A percentile compares a stretch with the other conserved stretches of the same genome.
Conservation (phyloP, 1,284 basidiomycete species). For the Fomes fomentarius region DNA sequence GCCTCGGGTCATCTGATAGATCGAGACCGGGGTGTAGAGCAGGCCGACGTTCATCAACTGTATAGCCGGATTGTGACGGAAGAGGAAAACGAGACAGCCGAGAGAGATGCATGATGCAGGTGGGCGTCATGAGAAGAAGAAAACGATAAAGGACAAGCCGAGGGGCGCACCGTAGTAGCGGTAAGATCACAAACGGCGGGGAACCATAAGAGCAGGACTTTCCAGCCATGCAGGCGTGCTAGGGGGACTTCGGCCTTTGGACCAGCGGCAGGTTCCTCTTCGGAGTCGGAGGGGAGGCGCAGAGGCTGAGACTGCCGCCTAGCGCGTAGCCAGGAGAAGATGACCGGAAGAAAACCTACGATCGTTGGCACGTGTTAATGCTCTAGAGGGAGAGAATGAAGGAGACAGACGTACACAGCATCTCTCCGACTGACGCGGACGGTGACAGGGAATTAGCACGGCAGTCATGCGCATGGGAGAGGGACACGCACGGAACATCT, state of each 20-base stretch:
- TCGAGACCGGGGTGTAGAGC: constrained; percentile 94
- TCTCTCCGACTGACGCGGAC: constrained; percentile 77
- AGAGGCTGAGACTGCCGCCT: constrained; percentile 51
- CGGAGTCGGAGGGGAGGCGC: constrained; percentile 56
- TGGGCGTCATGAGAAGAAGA: constrained; percentile 15
- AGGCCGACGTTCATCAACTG: constrained; percentile 95
- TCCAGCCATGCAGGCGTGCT: constrained; percentile 65
- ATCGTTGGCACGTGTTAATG: constrained; percentile 33
- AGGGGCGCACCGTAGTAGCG: constrained; percentile 74
- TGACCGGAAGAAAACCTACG: constrained; percentile 84
- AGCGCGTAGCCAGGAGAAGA: constrained; percentile 66
- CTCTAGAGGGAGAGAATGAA: constrained; percentile 18
- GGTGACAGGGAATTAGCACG: constrained; percentile 33
- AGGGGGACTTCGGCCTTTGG: constrained; percentile 31
- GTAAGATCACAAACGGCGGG: constrained; percentile 89
- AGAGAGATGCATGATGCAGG: constrained; percentile 7
- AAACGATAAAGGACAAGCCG: constrained; percentile 8
- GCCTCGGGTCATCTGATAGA: constrained; percentile 98
- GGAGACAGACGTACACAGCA: constrained; percentile 72
- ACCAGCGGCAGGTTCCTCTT: constrained; percentile 41
- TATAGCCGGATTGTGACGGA: constrained; percentile 25
- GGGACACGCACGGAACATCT: constrained; percentile 82
- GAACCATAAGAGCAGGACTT: constrained; percentile 79
- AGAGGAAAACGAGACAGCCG: constrained; percentile 16
- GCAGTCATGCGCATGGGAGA: constrained; percentile 22